Conservation (phyloP, 2,329 filamentous ascomycete species). For the Colletotrichum salicis region DNA sequence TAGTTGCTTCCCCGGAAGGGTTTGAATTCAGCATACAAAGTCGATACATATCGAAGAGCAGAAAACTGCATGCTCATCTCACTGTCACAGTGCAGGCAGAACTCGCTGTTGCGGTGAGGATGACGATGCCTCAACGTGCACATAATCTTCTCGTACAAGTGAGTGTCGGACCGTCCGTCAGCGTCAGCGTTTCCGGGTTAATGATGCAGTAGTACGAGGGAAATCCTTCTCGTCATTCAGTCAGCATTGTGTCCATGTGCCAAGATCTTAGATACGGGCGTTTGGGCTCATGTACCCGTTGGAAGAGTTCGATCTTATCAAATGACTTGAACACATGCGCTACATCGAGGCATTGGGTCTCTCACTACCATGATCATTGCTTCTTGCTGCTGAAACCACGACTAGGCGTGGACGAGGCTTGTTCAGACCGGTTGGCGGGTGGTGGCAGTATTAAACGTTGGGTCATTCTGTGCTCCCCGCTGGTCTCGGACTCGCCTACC, state of each 20-base stretch:
- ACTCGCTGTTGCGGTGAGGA: background rate
- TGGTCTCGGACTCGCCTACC: too few species aligned
- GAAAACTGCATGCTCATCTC: background rate
- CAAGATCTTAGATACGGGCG: background rate
- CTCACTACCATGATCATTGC: too few species aligned
- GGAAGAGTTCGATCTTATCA: background rate
- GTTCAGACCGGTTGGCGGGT: too few species aligned
- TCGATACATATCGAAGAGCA: background rate
- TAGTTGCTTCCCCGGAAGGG: background rate
- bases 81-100: background rate
- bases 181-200: background rate
- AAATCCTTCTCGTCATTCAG: background rate
- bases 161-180: background rate
- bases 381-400: too few species aligned
- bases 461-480: too few species aligned
- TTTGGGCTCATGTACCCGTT: background rate
- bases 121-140: background rate
- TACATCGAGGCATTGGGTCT: too few species aligned
- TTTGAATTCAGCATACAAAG: too few species aligned
- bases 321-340: too few species aligned
- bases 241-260: background rate
- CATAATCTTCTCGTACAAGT: background rate
- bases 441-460: too few species aligned
- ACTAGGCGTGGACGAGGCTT: too few species aligned
- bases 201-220: background rate